Conservation (phyloP, 2,329 filamentous ascomycete genomes). For the Fusarium anguioides region DNA sequence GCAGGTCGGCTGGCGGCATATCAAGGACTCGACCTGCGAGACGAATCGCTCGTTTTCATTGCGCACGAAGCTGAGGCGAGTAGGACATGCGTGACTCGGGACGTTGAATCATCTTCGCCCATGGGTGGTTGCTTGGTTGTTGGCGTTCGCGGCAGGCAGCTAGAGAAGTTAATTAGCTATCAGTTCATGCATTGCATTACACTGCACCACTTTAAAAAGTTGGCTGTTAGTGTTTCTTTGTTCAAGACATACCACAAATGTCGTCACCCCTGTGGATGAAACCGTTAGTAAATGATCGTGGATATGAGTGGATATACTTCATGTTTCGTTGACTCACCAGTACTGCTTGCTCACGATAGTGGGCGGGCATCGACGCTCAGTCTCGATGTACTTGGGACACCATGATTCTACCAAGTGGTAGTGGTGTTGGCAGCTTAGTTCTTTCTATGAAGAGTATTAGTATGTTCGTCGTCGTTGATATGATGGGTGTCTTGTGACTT, state of each 20-base stretch:
- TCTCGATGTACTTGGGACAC: slow-evolving; percentile 59
- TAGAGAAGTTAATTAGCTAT: slow-evolving; percentile 43
- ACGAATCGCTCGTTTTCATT: slow-evolving; percentile 31
- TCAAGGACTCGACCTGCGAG: slow-evolving; percentile 21
- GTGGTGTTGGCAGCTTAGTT: slow-evolving; percentile 63
- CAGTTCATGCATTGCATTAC: slow-evolving; percentile 16
- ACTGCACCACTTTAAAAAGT: neutral
- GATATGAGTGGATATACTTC: neutral
- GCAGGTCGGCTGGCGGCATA: slow-evolving; percentile 29
- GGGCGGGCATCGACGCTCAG: slow-evolving; percentile 56
- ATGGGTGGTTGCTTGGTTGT: slow-evolving; percentile 53
- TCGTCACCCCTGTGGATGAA: slow-evolving; percentile 54
- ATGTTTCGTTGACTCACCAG: slow-evolving; percentile 50
- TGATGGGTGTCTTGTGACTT: slow-evolving; percentile 33
- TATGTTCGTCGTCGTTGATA: slow-evolving; percentile 6
- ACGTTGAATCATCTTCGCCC: slow-evolving; percentile 53
- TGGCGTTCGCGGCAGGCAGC: slow-evolving; percentile 55
- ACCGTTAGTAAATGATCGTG: slow-evolving; percentile 40
- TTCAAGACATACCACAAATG: slow-evolving; percentile 56
- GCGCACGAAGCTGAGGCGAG: slow-evolving; percentile 46
- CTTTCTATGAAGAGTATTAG: slow-evolving; percentile 53
- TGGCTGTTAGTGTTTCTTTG: neutral
- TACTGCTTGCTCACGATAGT: slow-evolving; percentile 59
- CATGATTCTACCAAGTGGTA: slow-evolving; percentile 62
- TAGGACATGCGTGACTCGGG: slow-evolving; percentile 47